These are phyloP conservation scores for Irpex lacteus DNA, from an alignment of 1,284 basidiomycete species.

Conservation along the genomic window DNA sequence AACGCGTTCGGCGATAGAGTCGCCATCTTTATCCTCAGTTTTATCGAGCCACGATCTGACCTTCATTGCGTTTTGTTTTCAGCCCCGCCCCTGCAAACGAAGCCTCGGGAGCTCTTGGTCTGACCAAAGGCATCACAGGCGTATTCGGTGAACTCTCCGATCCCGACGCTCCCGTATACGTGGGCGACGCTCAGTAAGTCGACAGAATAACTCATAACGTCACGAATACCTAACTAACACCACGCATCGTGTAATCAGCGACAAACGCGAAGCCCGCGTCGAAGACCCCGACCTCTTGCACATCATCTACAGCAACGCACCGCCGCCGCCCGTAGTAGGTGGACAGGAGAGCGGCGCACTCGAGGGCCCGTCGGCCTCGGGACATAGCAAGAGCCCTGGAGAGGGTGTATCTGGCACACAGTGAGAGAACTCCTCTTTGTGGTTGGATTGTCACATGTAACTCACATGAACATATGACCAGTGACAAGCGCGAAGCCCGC, in stretches of 20 bases:
- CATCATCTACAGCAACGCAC: background rate
- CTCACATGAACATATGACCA: no score
- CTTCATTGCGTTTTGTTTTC: background rate
- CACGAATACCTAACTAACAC: no score
- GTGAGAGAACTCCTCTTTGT: no score
- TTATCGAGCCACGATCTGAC: no score
- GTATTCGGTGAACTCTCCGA: background rate
- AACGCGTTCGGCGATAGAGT: no score
- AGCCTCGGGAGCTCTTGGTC: background rate
- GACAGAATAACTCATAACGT: background rate
- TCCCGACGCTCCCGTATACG: background rate
- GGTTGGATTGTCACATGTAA: no score
- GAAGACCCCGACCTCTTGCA: background rate
- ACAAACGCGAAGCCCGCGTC: background rate
- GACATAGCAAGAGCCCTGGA: background rate
- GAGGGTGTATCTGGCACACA: background rate
- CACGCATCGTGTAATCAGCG: background rate
- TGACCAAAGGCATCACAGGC: background rate
- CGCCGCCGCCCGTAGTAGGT: background rate
- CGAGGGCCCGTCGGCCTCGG: background rate
- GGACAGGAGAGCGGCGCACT: background rate
- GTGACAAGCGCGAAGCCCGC: background rate
- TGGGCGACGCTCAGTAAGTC: background rate
- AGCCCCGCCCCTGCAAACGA: background rate
- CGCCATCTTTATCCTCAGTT: no score